A percentile compares a stretch with the other conserved stretches of the same genome.
Conservation (phyloP, 2,329 filamentous ascomycete genomes). For the Nannizziopsis arthrosporioides region DNA sequence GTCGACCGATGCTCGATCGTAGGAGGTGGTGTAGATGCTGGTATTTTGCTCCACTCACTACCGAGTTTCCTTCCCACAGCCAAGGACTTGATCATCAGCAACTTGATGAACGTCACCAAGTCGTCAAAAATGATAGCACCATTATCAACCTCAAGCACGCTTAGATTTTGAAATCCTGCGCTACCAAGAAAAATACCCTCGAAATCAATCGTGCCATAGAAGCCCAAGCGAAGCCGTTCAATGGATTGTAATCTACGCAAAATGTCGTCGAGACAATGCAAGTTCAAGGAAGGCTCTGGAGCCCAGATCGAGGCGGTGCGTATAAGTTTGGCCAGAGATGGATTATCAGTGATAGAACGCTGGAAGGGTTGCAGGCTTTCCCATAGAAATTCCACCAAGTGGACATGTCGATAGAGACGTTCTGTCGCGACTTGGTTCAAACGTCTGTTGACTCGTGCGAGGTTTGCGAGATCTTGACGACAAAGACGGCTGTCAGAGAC, state of each 20-base stretch:
- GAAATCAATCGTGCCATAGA: background rate
- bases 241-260: background rate
- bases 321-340: background rate
- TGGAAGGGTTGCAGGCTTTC: background rate
- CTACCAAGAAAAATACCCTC: background rate
- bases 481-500: background rate
- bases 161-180: background rate
- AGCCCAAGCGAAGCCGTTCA: background rate
- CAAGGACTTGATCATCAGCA: background rate
- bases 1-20: background rate
- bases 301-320: background rate
- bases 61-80: background rate
- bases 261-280: background rate
- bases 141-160: background rate
- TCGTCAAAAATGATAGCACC: background rate
- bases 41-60: background rate
- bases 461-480: background rate
- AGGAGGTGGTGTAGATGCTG: background rate
- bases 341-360: background rate
- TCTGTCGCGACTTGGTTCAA: background rate
- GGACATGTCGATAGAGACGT: constrained; percentile 1
- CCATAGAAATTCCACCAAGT: background rate
- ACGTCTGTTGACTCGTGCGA: background rate
- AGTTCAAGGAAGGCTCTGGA: background rate
- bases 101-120: background rate